Percentiles rank a stretch among this genome's conserved stretches.
Evolutionary conservation across 2,329 filamentous ascomycete species (phyloP).

Genomic region (Cercospora sp.): DNA sequence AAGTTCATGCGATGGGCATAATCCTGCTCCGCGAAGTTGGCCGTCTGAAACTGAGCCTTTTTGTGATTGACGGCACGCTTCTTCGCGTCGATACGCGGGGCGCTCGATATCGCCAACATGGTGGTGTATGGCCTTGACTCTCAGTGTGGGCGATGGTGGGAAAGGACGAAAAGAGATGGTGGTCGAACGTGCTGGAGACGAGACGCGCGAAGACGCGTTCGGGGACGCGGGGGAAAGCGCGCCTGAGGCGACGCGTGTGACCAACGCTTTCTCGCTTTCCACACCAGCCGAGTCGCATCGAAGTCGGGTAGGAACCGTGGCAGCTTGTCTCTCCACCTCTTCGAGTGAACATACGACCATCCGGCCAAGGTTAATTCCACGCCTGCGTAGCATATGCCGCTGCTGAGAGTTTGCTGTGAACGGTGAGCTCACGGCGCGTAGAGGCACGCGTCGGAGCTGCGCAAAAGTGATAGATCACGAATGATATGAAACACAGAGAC

Average conservation of each 20-base stretch:
- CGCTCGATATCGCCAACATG: conserved; percentile 36
- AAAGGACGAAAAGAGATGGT: not conserved
- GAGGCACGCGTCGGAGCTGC: not conserved
- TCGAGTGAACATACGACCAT: not conserved
- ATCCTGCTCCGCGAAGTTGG: conserved; percentile 72
- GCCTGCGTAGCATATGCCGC: not conserved
- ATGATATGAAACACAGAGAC: conserved; percentile 9
- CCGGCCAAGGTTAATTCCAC: not conserved
- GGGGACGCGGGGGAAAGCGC: not conserved
- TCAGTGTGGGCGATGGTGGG: not conserved
- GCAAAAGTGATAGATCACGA: conserved; percentile 5
- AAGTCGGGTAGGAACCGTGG: not conserved
- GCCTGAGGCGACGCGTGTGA: conserved; percentile 1
- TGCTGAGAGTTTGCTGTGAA: not conserved
- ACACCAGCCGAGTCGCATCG: not conserved
- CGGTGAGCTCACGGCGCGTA: not conserved
- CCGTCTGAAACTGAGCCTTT: conserved; percentile 81
- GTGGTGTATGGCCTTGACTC: not conserved
- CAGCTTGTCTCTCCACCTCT: not conserved
- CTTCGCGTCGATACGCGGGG: conserved; percentile 61
- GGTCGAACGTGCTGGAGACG: not conserved
- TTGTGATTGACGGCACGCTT: conserved; percentile 71
- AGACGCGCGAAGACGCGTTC: conserved; percentile 2
- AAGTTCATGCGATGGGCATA: conserved; percentile 91
- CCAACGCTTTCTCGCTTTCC: not conserved